Conservation (phyloP, 106 monocot genomes). For the Allium cepa region DNA sequence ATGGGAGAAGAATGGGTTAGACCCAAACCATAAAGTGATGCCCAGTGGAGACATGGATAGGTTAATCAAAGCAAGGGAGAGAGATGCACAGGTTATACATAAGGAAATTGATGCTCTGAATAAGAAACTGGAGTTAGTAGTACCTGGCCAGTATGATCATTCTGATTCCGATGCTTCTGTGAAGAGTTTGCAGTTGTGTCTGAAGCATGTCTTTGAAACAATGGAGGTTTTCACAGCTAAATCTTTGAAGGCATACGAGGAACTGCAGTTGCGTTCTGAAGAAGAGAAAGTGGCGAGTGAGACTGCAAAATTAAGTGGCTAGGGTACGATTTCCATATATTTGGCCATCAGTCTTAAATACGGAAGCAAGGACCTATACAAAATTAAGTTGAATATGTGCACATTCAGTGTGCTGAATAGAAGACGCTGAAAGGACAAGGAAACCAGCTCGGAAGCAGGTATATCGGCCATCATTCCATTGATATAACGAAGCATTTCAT, state of each 20-base stretch:
- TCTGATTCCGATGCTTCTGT: constrained; percentile 13
- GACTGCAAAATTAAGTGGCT: not conserved
- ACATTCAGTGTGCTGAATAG: no score
- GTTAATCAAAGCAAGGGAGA: constrained; percentile 28
- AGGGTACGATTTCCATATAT: no score
- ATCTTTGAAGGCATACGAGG: constrained; percentile 43
- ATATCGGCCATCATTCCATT: no score
- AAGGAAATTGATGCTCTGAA: constrained; percentile 48
- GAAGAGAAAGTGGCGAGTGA: constrained; percentile 36
- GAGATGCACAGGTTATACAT: constrained; percentile 37
- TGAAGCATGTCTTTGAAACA: constrained; percentile 43
- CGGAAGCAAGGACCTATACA: no score
- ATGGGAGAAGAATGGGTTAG: constrained; percentile 40
- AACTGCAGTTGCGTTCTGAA: constrained; percentile 24
- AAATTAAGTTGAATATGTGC: no score
- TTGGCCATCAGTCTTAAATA: no score
- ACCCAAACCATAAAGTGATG: constrained; percentile 28
- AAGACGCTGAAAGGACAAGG: no score
- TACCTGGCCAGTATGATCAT: constrained; percentile 14
- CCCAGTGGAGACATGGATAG: constrained; percentile 39
- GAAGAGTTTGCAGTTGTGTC: constrained; percentile 30
- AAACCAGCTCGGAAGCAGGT: no score
- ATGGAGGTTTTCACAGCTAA: constrained; percentile 37
- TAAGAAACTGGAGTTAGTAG: constrained; percentile 32
- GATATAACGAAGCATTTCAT: no score